Evolutionary conservation across 192 early-diverging fungal species (phyloP), one percentile per base, ranked within the genome.

Genomic region (Umbelopsis vinacea): DNA sequence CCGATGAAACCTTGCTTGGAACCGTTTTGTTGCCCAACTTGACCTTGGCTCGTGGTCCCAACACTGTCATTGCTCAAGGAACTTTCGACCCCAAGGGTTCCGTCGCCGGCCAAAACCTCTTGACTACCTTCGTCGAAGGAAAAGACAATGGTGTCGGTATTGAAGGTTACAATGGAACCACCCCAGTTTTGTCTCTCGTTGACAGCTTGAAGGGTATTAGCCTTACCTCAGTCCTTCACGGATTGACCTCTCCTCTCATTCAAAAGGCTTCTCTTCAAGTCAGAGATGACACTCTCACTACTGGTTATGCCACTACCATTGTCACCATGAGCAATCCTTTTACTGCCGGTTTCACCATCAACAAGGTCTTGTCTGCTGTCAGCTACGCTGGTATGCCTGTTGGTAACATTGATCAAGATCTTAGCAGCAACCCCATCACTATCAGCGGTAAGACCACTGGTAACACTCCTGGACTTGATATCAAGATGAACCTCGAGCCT

Each of bases 241-340:
- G 84, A 50, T 74, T 84, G 38, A 76, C 76, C 7, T 71, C 81
- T 15, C 67, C 78, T 45, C 75, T 89, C 35, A 70, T 89, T 14
- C 50, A 79, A 47, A 68, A 74, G 11, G 74, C 83, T 43, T 35
- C 75, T 15, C 66, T 89, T 71, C 76, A 73, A 46, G 77, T 89
- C 35, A 63, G 73, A 15, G 71, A 72, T 38, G 71, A 83, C 68
- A 84, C 85, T 33, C 69, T 77, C 15, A 63, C 66, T 21, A 85
- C 81, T 22, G 78, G 79, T 37, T 52, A 82, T 46, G 86, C 86
- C 52, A 70, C 71, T 71, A 82, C 84, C 22, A 68, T 70, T 19
- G 83, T 89, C 40, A 75, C 76, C 9, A 74, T 89, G 47, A 78
- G 82, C 40, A 85, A 89, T 73, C 88, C 88, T n/a, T 87, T 89